Evolutionary conservation across 306 rosid genomes (phyloP), one percentile per base, ranked within the genome.

Genomic region (Cucurbita ficifolia): DNA sequence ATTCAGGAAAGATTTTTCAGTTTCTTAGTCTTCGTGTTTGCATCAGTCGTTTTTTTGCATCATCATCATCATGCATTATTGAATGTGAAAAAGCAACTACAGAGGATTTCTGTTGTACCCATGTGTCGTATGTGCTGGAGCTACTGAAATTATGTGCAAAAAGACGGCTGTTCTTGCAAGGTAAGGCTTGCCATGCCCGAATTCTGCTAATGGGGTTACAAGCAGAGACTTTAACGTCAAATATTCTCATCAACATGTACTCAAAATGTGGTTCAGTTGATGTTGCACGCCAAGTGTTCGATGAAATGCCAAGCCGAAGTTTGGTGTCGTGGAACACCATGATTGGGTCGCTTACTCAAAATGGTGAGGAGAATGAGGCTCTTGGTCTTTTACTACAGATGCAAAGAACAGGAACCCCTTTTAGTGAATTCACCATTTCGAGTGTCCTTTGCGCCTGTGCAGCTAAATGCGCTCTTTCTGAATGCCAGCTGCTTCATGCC

Each of bases 401-500:
- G 97, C 82, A 73, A 77, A 86, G 97, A 84, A 88, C 84, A 78
- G 88, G 90, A 81, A 80, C 77, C 57, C 61, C 75, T 12, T 83
- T 78, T 50, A 89, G 86, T 74, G 97, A 87, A 79, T 90, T 89
- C 84, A 91, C 96, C 16, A 54, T 94, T 81, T 91, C 99, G 3
- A 88, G 97, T 79, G 87, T 94, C 79, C 80, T 91, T 1, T 89
- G 95, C 11, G 85, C 89, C 51, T 94, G 95, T 81, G 91, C 96
- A 0, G 80, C 76, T 5, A 87, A 84, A 70, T 83, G 76, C 77
- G 81, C 91, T 22, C 70, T 89, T 22, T 60, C 63, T 45, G 91
- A 91, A 81, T 83, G 97, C 74, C 82, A 80, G 77, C 92, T 87
- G 76, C 84, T 91, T 77, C 96, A 89, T 69, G 90, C 87, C 67